Percentiles rank a stretch among this genome's conserved stretches.
Conservation (phyloP, 2,329 filamentous ascomycete species). For the Pezicula neosporulosa region DNA sequence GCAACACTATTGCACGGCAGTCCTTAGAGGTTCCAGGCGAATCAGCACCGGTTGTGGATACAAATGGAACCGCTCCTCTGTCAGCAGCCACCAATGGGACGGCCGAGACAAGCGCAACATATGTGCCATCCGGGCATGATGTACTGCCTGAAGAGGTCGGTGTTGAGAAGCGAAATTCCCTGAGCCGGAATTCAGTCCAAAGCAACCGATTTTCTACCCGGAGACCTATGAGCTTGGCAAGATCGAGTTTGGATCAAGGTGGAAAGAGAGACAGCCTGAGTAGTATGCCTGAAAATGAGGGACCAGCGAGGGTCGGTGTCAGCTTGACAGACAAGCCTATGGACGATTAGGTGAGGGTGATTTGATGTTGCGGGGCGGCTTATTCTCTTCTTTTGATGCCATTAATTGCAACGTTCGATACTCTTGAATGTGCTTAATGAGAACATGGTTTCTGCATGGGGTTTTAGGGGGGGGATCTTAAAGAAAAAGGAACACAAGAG, state of each 20-base stretch:
- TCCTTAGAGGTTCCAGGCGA: constrained; percentile 75
- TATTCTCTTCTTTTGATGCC: no score
- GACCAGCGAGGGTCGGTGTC: constrained; percentile 48
- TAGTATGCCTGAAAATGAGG: constrained; percentile 29
- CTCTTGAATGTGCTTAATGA: no score
- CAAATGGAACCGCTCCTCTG: constrained; percentile 14
- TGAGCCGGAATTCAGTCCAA: constrained; percentile 51
- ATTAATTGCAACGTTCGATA: no score
- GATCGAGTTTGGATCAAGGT: constrained; percentile 25
- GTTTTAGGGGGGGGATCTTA: no score
- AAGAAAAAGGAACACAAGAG: no score
- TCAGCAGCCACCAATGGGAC: constrained; percentile 21
- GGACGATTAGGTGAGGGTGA: constrained; percentile 53
- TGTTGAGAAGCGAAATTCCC: constrained; percentile 62
- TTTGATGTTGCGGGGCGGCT: neutral
- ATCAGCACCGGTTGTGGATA: constrained; percentile 11
- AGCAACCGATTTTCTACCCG: constrained; percentile 43
- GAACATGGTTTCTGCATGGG: no score
- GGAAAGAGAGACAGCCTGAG: constrained; percentile 26
- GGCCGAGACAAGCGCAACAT: constrained; percentile 24
- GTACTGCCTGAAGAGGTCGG: constrained; percentile 12
- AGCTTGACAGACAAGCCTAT: constrained; percentile 74
- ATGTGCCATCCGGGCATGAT: constrained; percentile 18
- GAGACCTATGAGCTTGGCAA: constrained; percentile 27
- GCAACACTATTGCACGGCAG: constrained; percentile 41